These are phyloP conservation scores for Bipolaris zeicola DNA, from an alignment of 2,329 filamentous ascomycete species.

Conservation along the genomic window DNA sequence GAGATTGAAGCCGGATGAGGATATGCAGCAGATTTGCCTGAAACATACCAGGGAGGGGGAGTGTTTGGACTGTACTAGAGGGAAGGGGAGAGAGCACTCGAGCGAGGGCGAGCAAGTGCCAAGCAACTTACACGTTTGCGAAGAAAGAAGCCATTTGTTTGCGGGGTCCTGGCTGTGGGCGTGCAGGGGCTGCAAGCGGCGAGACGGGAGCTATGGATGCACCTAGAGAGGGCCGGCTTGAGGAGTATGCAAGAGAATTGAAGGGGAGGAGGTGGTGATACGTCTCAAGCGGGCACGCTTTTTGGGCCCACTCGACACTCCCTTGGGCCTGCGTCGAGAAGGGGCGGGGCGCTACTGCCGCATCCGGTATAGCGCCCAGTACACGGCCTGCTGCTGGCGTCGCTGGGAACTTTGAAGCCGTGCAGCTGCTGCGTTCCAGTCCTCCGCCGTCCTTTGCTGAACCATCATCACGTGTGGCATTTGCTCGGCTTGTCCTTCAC, in stretches of 20 bases:
- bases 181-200: conserved; percentile 11
- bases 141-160: conserved; percentile 50
- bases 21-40: conserved; percentile 31
- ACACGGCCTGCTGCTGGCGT: conserved; percentile 16
- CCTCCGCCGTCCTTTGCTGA: conserved; percentile 1
- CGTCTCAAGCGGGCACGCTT: conserved; percentile 36
- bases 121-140: conserved; percentile 51
- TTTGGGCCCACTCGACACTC: conserved; percentile 29
- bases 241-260: conserved; percentile 30
- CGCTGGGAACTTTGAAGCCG: conserved; percentile 33
- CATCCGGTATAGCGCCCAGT: conserved; percentile 25
- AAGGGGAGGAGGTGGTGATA: conserved; percentile 39
- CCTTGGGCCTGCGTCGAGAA: conserved; percentile 32
- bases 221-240: conserved; percentile 22
- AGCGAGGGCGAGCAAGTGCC: conserved; percentile 39
- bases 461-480: conserved; percentile 5
- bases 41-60: conserved; percentile 37
- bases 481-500: background rate
- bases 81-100: conserved; percentile 29
- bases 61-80: conserved; percentile 13
- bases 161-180: conserved; percentile 12
- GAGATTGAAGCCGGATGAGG: conserved; percentile 30
- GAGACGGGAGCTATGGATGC: conserved; percentile 15
- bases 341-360: conserved; percentile 34
- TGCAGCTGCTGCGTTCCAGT: background rate